Percentiles rank a stretch among this genome's conserved stretches.
phyloP scores from a whole-genome alignment of 352 stramenopile genomes.

The Phytophthora parvispora region DNA sequence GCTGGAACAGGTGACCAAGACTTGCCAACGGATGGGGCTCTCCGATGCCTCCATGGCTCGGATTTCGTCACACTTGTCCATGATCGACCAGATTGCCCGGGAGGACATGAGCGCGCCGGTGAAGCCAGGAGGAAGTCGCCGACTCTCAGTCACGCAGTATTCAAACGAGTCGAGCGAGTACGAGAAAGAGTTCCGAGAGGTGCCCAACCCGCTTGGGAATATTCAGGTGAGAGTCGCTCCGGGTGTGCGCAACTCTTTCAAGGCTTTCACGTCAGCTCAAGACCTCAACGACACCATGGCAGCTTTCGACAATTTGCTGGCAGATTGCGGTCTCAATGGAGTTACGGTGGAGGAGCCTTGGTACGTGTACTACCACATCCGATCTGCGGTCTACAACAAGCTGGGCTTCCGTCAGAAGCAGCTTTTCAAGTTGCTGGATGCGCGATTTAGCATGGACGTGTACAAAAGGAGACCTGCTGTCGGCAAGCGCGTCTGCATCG shows the following conservation, averaged over 20 bases:
- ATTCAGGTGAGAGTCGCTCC: slow-evolving; percentile 1
- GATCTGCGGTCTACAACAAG: slow-evolving; percentile 53
- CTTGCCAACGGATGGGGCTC: slow-evolving; percentile 57
- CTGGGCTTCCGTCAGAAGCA: slow-evolving; percentile 74
- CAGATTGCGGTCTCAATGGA: slow-evolving; percentile 51
- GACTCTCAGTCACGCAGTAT: slow-evolving; percentile 38
- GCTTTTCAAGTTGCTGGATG: slow-evolving; percentile 70
- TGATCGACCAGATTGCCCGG: slow-evolving; percentile 69
- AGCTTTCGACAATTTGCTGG: slow-evolving; percentile 52
- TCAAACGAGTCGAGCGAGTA: slow-evolving; percentile 15
- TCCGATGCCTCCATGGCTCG: slow-evolving; percentile 58
- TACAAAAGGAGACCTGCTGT: slow-evolving; percentile 51
- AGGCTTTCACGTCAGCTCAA: slow-evolving; percentile 55
- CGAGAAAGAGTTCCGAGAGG: background rate
- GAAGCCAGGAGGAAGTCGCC: slow-evolving; percentile 38
- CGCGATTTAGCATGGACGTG: slow-evolving; percentile 50
- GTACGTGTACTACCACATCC: slow-evolving; percentile 66
- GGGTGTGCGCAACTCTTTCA: slow-evolving; percentile 45
- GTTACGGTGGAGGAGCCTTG: slow-evolving; percentile 49
- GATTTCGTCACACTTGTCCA: slow-evolving; percentile 58
- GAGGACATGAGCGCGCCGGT: slow-evolving; percentile 48
- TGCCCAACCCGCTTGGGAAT: background rate
- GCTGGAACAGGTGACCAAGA: slow-evolving; percentile 57
- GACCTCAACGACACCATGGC: slow-evolving; percentile 58
- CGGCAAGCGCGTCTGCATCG: slow-evolving; percentile 68